Conservation (phyloP, 805 yeast species). For the Saccharomycopsis amapae region DNA sequence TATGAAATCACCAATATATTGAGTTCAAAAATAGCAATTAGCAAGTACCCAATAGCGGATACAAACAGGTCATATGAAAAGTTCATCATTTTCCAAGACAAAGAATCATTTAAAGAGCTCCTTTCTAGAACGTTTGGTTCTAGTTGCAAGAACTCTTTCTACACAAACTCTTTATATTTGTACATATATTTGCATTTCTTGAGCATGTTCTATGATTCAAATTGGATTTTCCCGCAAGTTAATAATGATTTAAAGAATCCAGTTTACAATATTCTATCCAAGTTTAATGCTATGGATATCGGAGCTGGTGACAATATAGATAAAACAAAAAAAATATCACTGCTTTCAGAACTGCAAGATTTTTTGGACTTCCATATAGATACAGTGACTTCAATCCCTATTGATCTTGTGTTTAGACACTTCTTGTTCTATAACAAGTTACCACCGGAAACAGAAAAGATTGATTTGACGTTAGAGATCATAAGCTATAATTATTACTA, state of each 20-base stretch:
- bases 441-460: slow-evolving; percentile 71
- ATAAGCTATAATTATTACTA: slow-evolving; percentile 48
- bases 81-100: not conserved
- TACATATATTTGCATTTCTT: slow-evolving; percentile 17
- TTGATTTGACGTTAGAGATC: slow-evolving; percentile 55
- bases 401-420: slow-evolving; percentile 59
- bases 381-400: slow-evolving; percentile 31
- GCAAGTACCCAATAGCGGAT: slow-evolving; percentile 1
- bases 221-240: not conserved
- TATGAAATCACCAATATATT: slow-evolving; percentile 19
- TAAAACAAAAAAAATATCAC: not conserved
- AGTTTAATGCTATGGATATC: not conserved
- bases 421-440: slow-evolving; percentile 50
- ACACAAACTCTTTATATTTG: slow-evolving; percentile 15
- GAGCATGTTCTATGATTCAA: slow-evolving; percentile 8
- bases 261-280: not conserved
- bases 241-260: not conserved
- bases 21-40: slow-evolving; percentile 11
- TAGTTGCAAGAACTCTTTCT: slow-evolving; percentile 9
- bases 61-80: not conserved
- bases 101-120: not conserved
- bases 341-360: not conserved
- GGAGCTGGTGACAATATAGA: not conserved
- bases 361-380: slow-evolving; percentile 5
- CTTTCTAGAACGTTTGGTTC: not conserved